phyloP scores from a whole-genome alignment of 2,329 filamentous ascomycete genomes.

The Albophoma yamanashiensis region DNA sequence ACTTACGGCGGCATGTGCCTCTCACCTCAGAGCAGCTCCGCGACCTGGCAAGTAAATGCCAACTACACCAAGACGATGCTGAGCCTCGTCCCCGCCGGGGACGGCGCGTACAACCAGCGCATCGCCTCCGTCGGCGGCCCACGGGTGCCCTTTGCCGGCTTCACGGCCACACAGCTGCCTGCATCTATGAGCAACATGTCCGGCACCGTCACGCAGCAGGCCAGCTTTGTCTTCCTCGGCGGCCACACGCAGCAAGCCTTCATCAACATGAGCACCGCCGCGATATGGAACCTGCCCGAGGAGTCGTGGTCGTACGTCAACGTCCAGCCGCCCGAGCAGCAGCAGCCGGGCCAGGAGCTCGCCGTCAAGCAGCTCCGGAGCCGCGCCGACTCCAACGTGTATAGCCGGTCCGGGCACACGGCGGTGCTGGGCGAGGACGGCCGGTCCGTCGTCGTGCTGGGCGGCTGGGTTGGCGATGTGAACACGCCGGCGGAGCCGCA shows the following conservation, averaged over 20 bases:
- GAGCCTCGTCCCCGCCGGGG: constrained; percentile 40
- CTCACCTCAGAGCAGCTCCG: constrained; percentile 22
- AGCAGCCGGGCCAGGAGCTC: not conserved
- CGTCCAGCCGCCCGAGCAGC: constrained; percentile 35
- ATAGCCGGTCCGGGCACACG: constrained; percentile 83
- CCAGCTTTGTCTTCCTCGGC: constrained; percentile 71
- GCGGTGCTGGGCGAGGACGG: constrained; percentile 74
- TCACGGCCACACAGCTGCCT: constrained; percentile 64
- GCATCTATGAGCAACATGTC: constrained; percentile 60
- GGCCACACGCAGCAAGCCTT: constrained; percentile 78
- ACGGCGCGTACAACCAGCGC: constrained; percentile 22
- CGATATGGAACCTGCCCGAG: constrained; percentile 77
- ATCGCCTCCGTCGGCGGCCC: constrained; percentile 40
- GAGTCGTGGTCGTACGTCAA: constrained; percentile 76
- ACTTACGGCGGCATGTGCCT: constrained; percentile 90
- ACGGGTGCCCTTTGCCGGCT: constrained; percentile 75
- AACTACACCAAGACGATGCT: constrained; percentile 77
- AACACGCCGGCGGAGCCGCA: constrained; percentile 70
- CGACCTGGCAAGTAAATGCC: constrained; percentile 55
- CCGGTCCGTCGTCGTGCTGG: constrained; percentile 64
- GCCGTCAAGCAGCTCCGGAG: not conserved
- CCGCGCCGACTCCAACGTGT: constrained; percentile 29
- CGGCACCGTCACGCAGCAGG: constrained; percentile 57
- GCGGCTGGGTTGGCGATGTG: constrained; percentile 86
- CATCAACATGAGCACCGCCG: constrained; percentile 88